These are phyloP conservation scores for Albophoma yamanashiensis DNA, from an alignment of 2,329 filamentous ascomycete species.

Conservation along the genomic window DNA sequence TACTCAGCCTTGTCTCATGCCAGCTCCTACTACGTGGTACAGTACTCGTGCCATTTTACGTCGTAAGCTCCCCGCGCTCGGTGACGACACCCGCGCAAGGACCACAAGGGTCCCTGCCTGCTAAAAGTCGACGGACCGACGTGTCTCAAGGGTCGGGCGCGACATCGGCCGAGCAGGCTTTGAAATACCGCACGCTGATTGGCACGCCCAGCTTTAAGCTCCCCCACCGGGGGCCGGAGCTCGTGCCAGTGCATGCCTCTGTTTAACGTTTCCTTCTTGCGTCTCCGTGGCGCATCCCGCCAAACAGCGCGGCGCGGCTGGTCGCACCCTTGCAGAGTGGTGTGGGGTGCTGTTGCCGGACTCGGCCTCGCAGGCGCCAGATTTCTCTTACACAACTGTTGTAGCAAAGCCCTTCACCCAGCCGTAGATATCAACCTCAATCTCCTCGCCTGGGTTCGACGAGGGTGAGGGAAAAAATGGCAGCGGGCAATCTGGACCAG, in stretches of 20 bases:
- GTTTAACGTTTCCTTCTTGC: slow-evolving; percentile 3
- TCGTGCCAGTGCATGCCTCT: background rate
- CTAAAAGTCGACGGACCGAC: background rate
- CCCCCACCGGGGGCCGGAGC: background rate
- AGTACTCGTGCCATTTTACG: too few relatives aligned
- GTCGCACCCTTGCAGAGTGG: slow-evolving; percentile 6
- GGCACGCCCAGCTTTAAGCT: slow-evolving; percentile 7
- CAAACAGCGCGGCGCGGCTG: too few relatives aligned
- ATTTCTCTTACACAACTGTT: slow-evolving; percentile 26
- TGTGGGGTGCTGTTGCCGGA: slow-evolving; percentile 16
- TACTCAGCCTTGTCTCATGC: background rate
- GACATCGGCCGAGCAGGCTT: slow-evolving; percentile 20
- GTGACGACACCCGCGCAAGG: slow-evolving; percentile 4
- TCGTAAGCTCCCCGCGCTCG: background rate
- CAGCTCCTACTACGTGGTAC: too few relatives aligned
- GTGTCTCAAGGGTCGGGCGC: slow-evolving; percentile 12
- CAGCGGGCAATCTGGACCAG: background rate
- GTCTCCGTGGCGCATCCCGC: background rate
- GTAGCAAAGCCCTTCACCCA: slow-evolving; percentile 17
- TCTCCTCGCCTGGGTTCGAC: background rate
- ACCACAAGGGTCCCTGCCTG: slow-evolving; percentile 7
- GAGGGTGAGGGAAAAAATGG: background rate
- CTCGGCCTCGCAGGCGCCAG: slow-evolving; percentile 12
- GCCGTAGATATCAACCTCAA: background rate
- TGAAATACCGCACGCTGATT: slow-evolving; percentile 19